Evolutionary conservation across 2,329 filamentous ascomycete species (phyloP), one percentile per base, ranked within the genome.

Genomic region (Rhynchosporium secalis): DNA sequence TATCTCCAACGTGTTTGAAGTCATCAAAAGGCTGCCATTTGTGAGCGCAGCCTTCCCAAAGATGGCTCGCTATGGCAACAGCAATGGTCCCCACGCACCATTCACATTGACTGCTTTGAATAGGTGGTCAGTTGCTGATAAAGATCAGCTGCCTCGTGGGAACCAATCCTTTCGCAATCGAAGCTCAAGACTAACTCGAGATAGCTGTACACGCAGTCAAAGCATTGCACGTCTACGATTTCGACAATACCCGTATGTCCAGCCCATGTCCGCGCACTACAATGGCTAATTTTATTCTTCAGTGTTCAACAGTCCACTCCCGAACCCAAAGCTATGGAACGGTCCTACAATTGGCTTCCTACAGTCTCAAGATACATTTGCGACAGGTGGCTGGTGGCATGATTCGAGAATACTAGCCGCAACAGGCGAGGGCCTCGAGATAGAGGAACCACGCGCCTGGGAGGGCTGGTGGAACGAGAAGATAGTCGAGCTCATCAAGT

Each of bases 401-500:
- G 93, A 98, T 73, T 84, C 86, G 48, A 86, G 86, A 66, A 93
- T 99, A 65, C 86, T 99, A 29, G 86, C 89, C 10, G 88, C 93
- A 1, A 96, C 92, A 0, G 95, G 95, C 58, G 84, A 92, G 62
- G 95, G 95, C 15, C 75, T 88, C 5, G 91, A 91, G 57, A 85
- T 84, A 62, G 95, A 98, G 76, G 93, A 98, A 75, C 80, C 83
- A 47, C 86, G 87, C 29, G 93, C 85, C 9, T 99, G 94, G 94
- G 80, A 90, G 62, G 92, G 92, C 41, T 97, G 91, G 90, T 99
- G 95, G 95, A 98, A 98, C 72, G 94, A 98, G 73, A 86, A 89
- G 70, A 88, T 99, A 63, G 87, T 86, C 60, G 85, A 92, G 70
- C 83, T 98, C 36, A 92, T 96, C 46, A 82, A 84, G 71, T 79